Percentiles rank a stretch among this genome's conserved stretches.
Conservation (phyloP, 306 rosid genomes). For the apple (Malus domestica) region ASM211411v1 NC_041799.1:10565001-10565500, state of each 20-base stretch:
- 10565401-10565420: constrained; percentile 85
- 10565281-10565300: constrained; percentile 47
- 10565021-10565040: not conserved
- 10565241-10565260: constrained; percentile 78
- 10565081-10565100: constrained; percentile 72
- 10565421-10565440: constrained; percentile 98
- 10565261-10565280: constrained; percentile 56
- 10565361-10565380: constrained; percentile 98
- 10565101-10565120: constrained; percentile 84
- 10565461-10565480: constrained; percentile 84
- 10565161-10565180: constrained; percentile 78
- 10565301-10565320: constrained; percentile 77
- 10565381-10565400: constrained; percentile 80
- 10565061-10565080: not conserved
- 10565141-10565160: constrained; percentile 71
- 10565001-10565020: not conserved
- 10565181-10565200: constrained; percentile 83
- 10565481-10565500: constrained; percentile 84
- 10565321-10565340: constrained; percentile 79
- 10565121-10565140: constrained; percentile 88
- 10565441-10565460: constrained; percentile 90
- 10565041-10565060: not conserved
- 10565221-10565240: constrained; percentile 63
- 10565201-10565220: constrained; percentile 89
- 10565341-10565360: constrained; percentile 87